phyloP scores from a whole-genome alignment of 2,329 filamentous ascomycete species.

The Colletotrichum coccodes region DNA sequence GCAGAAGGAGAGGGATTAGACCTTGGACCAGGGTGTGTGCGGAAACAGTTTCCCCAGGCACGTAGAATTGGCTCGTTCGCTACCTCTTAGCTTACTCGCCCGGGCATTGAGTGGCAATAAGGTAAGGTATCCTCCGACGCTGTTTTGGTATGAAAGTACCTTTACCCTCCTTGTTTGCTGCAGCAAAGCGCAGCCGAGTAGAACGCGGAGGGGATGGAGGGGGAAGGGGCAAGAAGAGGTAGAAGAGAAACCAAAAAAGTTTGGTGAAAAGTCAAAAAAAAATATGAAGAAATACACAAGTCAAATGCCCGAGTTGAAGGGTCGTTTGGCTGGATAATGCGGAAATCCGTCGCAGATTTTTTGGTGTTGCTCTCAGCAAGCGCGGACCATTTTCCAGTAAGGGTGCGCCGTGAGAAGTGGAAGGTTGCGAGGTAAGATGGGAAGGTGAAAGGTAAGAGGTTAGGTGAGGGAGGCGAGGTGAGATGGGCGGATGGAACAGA shows the following conservation, averaged over 20 bases:
- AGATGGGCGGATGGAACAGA: constrained; percentile 12
- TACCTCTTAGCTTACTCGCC: constrained; percentile 28
- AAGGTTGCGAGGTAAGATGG: neutral
- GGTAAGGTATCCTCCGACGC: constrained; percentile 9
- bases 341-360: neutral
- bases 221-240: neutral
- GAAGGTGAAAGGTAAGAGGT: neutral
- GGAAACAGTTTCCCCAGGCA: constrained; percentile 23
- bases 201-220: neutral
- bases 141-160: constrained; percentile 6
- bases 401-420: neutral
- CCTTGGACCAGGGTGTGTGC: constrained; percentile 24
- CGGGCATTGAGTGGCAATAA: constrained; percentile 32
- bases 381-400: neutral
- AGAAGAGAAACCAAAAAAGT: neutral
- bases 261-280: constrained; percentile 27
- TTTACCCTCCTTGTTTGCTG: neutral
- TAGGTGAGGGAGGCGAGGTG: neutral
- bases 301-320: neutral
- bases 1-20: constrained; percentile 22
- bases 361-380: neutral
- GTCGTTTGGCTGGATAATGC: neutral
- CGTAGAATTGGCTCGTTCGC: constrained; percentile 30
- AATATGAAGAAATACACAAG: constrained; percentile 21
- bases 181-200: constrained; percentile 8